phyloP scores from a whole-genome alignment of 352 stramenopile species.

The Aphanomyces cochlioides region DNA sequence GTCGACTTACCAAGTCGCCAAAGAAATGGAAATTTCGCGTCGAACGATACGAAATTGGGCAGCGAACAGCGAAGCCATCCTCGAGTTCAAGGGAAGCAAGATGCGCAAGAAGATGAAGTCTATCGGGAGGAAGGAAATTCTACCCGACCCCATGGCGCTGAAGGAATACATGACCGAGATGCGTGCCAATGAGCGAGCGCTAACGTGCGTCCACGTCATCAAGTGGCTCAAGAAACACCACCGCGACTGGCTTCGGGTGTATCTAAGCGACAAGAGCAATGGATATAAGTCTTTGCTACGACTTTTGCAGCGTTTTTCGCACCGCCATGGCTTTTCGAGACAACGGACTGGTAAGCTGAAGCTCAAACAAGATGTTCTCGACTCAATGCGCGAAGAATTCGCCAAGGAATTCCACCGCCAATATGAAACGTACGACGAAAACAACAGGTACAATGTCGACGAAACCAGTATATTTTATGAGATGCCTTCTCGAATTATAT shows the following conservation, averaged over 20 bases:
- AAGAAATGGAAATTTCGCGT: too few relatives aligned
- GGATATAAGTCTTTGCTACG: background rate
- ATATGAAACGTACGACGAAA: background rate
- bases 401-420: background rate
- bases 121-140: background rate
- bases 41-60: too few relatives aligned
- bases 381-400: background rate
- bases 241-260: constrained; percentile 2
- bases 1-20: too few relatives aligned
- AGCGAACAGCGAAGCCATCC: too few relatives aligned
- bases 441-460: constrained; percentile 25
- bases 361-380: background rate
- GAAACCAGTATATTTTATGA: constrained; percentile 20
- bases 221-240: constrained; percentile 20
- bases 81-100: too few relatives aligned
- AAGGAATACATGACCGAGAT: background rate
- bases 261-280: background rate
- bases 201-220: background rate
- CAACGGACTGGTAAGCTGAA: background rate
- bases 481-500: constrained; percentile 16
- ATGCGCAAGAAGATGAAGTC: too few relatives aligned
- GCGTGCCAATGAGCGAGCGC: background rate
- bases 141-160: background rate
- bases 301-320: background rate
- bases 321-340: background rate